Percentiles rank a stretch among this genome's conserved stretches.
Evolutionary conservation across 192 early-diverging fungal genomes (phyloP).

Genomic region (Allomyces arbusculus): DNA sequence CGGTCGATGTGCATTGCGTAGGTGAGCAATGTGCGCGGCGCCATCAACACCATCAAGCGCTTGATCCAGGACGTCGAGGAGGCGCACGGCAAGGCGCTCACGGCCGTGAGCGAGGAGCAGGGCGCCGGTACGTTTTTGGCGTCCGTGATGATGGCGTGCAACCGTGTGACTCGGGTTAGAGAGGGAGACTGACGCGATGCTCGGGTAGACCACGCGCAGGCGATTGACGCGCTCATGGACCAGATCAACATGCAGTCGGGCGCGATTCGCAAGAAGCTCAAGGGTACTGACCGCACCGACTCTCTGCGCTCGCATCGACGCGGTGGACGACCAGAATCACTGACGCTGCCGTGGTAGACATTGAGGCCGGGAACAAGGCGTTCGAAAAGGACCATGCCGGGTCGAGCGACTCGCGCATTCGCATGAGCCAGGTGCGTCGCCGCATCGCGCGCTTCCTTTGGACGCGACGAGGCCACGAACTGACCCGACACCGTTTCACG

Average conservation of each 20-base stretch:
- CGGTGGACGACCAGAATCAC: too few relatives aligned
- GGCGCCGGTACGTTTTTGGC: not conserved
- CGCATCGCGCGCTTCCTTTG: too few relatives aligned
- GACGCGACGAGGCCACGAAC: not conserved
- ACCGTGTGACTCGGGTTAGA: too few relatives aligned
- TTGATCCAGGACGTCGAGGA: not conserved
- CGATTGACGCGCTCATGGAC: not conserved
- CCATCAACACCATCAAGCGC: not conserved
- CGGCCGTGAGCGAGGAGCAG: not conserved
- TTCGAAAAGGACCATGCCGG: not conserved
- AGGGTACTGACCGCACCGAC: not conserved
- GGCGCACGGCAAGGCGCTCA: not conserved
- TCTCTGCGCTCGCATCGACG: too few relatives aligned
- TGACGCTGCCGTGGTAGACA: not conserved
- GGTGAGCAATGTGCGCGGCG: not conserved
- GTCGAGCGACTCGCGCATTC: not conserved
- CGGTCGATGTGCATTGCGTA: too few relatives aligned
- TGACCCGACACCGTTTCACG: constrained; percentile 11
- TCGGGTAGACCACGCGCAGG: not conserved
- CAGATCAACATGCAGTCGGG: not conserved
- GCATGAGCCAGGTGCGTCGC: not conserved
- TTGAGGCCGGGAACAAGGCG: not conserved
- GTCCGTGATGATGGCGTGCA: too few relatives aligned
- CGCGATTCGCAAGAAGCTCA: not conserved
- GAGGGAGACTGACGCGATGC: too few relatives aligned